Percentiles rank a stretch among this genome's conserved stretches.
phyloP scores from a whole-genome alignment of 345 rosid genomes.

The Linum usitatissimum region DNA sequence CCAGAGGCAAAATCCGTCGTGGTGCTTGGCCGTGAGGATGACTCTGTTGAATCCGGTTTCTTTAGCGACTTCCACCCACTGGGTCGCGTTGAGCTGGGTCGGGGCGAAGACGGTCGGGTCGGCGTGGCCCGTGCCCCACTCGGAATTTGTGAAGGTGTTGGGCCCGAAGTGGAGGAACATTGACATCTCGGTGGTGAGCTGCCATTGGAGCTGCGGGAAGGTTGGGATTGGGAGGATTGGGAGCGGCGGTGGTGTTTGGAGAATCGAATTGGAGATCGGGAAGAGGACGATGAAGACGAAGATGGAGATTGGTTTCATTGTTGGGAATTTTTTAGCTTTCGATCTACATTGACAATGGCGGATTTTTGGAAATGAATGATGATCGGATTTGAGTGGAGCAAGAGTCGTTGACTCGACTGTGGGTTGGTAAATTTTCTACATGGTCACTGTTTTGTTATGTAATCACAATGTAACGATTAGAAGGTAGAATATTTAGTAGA shows the following conservation, averaged over 20 bases:
- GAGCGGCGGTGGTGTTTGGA: constrained; percentile 51
- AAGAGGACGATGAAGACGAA: constrained; percentile 4
- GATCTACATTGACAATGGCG: too few relatives aligned
- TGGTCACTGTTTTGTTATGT: too few relatives aligned
- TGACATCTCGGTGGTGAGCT: constrained; percentile 50
- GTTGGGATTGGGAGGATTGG: constrained; percentile 76
- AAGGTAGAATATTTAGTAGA: too few relatives aligned
- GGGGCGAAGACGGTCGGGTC: constrained; percentile 71
- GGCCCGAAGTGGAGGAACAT: constrained; percentile 81
- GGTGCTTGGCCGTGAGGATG: constrained; percentile 83
- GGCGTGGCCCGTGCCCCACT: constrained; percentile 73
- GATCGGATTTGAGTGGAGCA: too few relatives aligned
- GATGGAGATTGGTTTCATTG: not conserved
- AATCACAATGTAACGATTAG: too few relatives aligned
- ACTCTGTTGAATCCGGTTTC: constrained; percentile 58
- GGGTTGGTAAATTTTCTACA: too few relatives aligned
- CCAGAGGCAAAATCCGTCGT: constrained; percentile 97
- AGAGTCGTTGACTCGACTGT: too few relatives aligned
- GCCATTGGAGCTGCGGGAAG: constrained; percentile 76
- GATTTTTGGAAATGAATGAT: too few relatives aligned
- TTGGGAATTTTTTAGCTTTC: not conserved
- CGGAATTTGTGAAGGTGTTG: constrained; percentile 79
- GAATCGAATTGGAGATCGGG: constrained; percentile 22
- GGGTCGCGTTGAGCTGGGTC: constrained; percentile 44
- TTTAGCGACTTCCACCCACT: constrained; percentile 75